These are phyloP conservation scores for Ustilago bromivora DNA, from an alignment of 1,284 basidiomycete genomes.

Conservation along the genomic window DNA sequence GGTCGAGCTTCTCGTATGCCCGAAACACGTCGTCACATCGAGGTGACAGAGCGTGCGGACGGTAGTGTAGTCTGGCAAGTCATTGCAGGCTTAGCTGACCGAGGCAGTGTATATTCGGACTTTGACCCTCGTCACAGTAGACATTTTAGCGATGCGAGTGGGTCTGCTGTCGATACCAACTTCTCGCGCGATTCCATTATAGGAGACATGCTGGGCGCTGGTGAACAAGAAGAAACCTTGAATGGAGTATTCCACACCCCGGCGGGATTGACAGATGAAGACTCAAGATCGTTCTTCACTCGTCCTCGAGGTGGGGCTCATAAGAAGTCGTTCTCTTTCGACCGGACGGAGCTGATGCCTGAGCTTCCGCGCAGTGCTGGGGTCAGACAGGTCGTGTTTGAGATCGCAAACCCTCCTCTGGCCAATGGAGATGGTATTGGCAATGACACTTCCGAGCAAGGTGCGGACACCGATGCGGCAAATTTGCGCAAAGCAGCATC, in stretches of 20 bases:
- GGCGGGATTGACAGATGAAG: slow-evolving; percentile 50
- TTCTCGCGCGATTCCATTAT: not conserved
- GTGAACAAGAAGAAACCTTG: not conserved
- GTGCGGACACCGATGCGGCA: slow-evolving; percentile 17
- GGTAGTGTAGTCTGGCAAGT: slow-evolving; percentile 65
- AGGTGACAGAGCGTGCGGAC: slow-evolving; percentile 64
- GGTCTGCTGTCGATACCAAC: not conserved
- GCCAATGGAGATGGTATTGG: too few relatives aligned
- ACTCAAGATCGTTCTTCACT: slow-evolving; percentile 54
- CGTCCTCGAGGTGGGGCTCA: slow-evolving; percentile 19
- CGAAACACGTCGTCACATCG: slow-evolving; percentile 50
- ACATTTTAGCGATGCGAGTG: slow-evolving; percentile 10
- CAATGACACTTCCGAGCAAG: not conserved
- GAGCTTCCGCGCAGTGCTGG: not conserved
- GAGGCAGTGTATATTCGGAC: slow-evolving; percentile 56
- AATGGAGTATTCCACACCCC: slow-evolving; percentile 20
- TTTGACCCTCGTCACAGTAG: slow-evolving; percentile 35
- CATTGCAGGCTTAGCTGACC: slow-evolving; percentile 58
- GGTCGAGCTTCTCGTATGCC: slow-evolving; percentile 19
- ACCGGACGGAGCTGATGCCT: slow-evolving; percentile 8
- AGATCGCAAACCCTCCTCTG: slow-evolving; percentile 22
- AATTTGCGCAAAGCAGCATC: slow-evolving; percentile 28
- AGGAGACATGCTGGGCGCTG: slow-evolving; percentile 1
- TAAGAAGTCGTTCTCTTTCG: slow-evolving; percentile 39
- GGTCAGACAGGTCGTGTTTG: slow-evolving; percentile 20